Conservation (phyloP, 345 rosid species). For the Pistacia vera region DNA sequence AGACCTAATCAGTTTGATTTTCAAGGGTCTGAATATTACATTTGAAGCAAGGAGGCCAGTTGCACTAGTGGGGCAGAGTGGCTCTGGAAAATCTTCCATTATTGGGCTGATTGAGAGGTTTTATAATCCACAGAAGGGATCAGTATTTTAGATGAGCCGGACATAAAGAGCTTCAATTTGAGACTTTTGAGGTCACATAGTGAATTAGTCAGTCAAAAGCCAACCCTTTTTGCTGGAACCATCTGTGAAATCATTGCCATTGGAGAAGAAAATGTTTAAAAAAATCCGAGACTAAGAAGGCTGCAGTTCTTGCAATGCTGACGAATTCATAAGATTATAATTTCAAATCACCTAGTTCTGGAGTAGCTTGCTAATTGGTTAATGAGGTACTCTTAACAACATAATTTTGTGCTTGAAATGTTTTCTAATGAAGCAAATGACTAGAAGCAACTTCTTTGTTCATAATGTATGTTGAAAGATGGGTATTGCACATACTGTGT, state of each 20-base stretch:
- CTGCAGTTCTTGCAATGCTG: slow-evolving; percentile 65
- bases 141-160: slow-evolving; percentile 48
- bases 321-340: slow-evolving; percentile 44
- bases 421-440: neutral
- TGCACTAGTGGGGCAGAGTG: slow-evolving; percentile 68
- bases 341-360: too few relatives aligned
- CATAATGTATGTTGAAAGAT: slow-evolving; percentile 36
- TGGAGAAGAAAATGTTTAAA: slow-evolving; percentile 45
- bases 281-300: slow-evolving; percentile 49
- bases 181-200: slow-evolving; percentile 51
- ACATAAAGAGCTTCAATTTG: slow-evolving; percentile 51
- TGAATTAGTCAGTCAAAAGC: slow-evolving; percentile 72
- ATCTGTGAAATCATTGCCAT: slow-evolving; percentile 59
- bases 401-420: too few relatives aligned
- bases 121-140: slow-evolving; percentile 57
- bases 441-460: neutral
- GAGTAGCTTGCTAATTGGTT: too few relatives aligned
- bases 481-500: slow-evolving; percentile 64
- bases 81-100: slow-evolving; percentile 67
- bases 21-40: slow-evolving; percentile 55
- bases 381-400: too few relatives aligned
- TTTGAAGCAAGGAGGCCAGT: slow-evolving; percentile 57
- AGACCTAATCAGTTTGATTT: slow-evolving; percentile 61
- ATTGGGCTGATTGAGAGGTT: slow-evolving; percentile 66
- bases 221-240: slow-evolving; percentile 66